Percentiles rank a stretch among this genome's conserved stretches.
Conservation (phyloP, 2,329 filamentous ascomycete genomes). For the Ophiostoma australiae region DNA sequence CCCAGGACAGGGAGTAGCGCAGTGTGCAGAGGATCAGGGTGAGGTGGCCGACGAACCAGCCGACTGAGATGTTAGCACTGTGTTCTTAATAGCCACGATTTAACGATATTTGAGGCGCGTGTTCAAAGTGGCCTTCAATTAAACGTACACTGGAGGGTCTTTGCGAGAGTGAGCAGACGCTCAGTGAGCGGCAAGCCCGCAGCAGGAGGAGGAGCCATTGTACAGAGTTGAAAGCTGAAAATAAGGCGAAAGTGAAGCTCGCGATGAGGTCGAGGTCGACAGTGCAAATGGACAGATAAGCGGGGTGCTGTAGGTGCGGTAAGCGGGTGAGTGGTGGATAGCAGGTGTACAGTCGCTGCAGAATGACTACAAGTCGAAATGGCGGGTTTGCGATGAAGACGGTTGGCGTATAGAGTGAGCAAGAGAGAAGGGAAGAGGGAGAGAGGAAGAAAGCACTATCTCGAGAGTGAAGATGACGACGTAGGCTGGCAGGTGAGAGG, state of each 20-base stretch:
- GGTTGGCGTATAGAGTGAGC: background rate
- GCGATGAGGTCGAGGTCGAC: background rate
- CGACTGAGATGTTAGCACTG: constrained; percentile 47
- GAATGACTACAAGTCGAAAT: background rate
- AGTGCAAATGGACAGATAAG: background rate
- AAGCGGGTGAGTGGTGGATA: background rate
- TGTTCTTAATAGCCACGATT: constrained; percentile 6
- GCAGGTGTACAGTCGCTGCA: background rate
- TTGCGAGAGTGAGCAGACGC: constrained; percentile 70
- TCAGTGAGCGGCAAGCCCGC: constrained; percentile 65
- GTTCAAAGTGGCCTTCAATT: constrained; percentile 28
- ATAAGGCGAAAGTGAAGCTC: background rate
- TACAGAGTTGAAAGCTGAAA: background rate
- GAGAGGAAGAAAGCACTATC: background rate
- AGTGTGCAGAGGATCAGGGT: constrained; percentile 76
- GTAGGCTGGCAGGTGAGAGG: background rate
- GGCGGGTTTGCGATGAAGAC: background rate
- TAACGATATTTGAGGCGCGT: constrained; percentile 20
- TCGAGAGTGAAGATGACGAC: background rate
- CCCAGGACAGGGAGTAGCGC: constrained; percentile 79
- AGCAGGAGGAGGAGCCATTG: constrained; percentile 70
- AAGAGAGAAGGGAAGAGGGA: background rate
- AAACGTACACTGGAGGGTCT: constrained; percentile 83
- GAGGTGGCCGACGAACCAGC: constrained; percentile 80
- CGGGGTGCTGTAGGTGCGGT: background rate